phyloP scores from a whole-genome alignment of 2,329 filamentous ascomycete genomes.

The Penicillium digitatum region DNA sequence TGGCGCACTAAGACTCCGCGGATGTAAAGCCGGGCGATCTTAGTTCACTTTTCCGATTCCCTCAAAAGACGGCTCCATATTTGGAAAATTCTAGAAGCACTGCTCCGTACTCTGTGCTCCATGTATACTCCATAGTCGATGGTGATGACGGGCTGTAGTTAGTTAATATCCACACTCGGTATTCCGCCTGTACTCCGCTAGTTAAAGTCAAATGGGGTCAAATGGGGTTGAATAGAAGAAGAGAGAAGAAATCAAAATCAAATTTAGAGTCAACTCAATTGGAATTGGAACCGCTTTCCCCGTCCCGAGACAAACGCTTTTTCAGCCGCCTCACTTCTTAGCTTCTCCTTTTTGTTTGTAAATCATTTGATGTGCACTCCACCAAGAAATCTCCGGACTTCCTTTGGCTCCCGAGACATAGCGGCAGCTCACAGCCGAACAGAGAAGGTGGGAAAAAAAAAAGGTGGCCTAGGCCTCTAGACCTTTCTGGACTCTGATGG shows the following conservation, averaged over 20 bases:
- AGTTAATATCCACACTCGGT: constrained; percentile 1
- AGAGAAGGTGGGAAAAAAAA: background rate
- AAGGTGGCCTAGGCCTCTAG: background rate
- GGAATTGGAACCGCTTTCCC: constrained; percentile 5
- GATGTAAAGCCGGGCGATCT: constrained; percentile 25
- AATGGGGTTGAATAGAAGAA: background rate
- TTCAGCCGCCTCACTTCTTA: constrained; percentile 5
- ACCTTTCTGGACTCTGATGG: background rate
- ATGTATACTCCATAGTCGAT: background rate
- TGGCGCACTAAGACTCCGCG: constrained; percentile 19
- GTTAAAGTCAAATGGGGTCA: background rate
- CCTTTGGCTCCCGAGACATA: background rate
- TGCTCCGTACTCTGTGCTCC: no score
- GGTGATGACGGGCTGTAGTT: background rate
- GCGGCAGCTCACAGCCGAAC: background rate
- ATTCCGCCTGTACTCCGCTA: constrained; percentile 5
- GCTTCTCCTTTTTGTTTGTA: background rate
- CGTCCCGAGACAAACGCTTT: constrained; percentile 9
- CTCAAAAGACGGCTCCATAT: background rate
- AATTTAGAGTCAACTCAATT: background rate
- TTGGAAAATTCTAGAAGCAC: constrained; percentile 23
- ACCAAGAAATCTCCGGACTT: background rate
- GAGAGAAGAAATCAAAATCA: background rate
- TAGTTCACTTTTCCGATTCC: constrained; percentile 8
- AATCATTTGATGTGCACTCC: background rate